Evolutionary conservation across 768 basidiomycete species (phyloP), one percentile per base, ranked within the genome.

Genomic region (Collybia mongolica): DNA sequence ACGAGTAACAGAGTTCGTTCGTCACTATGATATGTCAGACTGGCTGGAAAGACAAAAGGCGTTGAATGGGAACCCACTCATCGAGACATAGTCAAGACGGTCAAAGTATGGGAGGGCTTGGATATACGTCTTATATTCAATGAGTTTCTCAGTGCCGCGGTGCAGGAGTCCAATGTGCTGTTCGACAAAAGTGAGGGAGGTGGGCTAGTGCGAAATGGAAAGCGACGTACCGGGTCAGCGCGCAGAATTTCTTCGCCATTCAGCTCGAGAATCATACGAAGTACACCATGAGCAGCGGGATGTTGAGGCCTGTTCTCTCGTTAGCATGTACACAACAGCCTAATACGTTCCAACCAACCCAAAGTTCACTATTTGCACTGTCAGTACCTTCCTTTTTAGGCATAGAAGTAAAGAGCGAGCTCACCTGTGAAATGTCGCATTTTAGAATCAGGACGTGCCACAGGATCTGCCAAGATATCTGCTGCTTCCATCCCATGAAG

Each of bases 81-180:
- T 98, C 43, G 96, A 98, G 47, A 98, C 96, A 60, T 99, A 99
- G 76, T 99, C 97, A 52, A 98, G 79, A 60, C 97, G 93, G 68
- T 99, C 97, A 65, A 99, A 99, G 73, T 99, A 98, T 1, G 97
- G 97, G 17, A 98, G 74, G 0, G 97, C 97, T 74, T 99, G 97
- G 5, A 85, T 90, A 64, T 98, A 98, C 1, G 88, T 98, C 76
- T 99, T 99, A 80, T 94, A 96, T 70, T 98, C 97, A 55, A 98
- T 98, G 45, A 99, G 80, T 70, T 98, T 98, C 70, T 99, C 97
- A 17, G 96, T 99, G 18, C 96, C 97, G 58, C 97, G 85, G 70
- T 98, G 97, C 41, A 99, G 80, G 20, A 99, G 79, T 49, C 97
- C 97, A 61, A 98, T 88, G 61, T 99, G 97, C 87, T 90, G 44